Conservation (phyloP, 176 grass and related monocot genomes). For the Oryza meridionalis region DNA sequence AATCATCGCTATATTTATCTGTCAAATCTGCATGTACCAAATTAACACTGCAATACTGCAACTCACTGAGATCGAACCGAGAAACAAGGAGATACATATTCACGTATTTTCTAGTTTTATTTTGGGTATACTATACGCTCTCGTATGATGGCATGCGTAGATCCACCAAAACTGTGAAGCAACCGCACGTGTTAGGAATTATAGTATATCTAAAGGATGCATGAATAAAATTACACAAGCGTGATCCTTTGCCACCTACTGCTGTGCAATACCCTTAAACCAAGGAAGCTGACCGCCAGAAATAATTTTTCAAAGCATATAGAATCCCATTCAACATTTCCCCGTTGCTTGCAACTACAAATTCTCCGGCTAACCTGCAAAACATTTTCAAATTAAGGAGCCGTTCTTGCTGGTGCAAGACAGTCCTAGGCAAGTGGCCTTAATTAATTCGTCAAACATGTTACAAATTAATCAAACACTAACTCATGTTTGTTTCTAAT, state of each 20-base stretch:
- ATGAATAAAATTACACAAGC: constrained; percentile 23
- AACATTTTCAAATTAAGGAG: constrained; percentile 19
- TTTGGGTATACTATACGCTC: neutral
- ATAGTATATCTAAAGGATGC: constrained; percentile 19
- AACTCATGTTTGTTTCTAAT: neutral
- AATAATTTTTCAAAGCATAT: constrained; percentile 15
- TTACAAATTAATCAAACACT: neutral
- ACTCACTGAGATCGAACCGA: neutral
- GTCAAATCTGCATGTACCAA: neutral
- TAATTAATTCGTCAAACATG: constrained; percentile 18
- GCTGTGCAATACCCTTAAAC: constrained; percentile 44
- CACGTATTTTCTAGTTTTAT: neutral
- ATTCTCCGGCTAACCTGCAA: constrained; percentile 30
- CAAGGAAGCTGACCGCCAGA: constrained; percentile 33
- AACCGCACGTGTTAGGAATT: constrained; percentile 39
- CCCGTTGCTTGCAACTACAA: constrained; percentile 18
- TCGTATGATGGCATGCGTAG: constrained; percentile 7
- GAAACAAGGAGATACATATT: neutral
- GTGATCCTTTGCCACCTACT: constrained; percentile 20
- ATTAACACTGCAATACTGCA: neutral
- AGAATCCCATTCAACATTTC: constrained; percentile 16
- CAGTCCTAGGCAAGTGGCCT: constrained; percentile 13
- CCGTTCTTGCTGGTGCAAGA: constrained; percentile 26
- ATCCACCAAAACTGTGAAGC: constrained; percentile 49
- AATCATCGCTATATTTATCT: neutral